These are phyloP conservation scores for Vickermania spadyakhi DNA, from an alignment of 208 protist genomes.

Conservation along the genomic window DNA sequence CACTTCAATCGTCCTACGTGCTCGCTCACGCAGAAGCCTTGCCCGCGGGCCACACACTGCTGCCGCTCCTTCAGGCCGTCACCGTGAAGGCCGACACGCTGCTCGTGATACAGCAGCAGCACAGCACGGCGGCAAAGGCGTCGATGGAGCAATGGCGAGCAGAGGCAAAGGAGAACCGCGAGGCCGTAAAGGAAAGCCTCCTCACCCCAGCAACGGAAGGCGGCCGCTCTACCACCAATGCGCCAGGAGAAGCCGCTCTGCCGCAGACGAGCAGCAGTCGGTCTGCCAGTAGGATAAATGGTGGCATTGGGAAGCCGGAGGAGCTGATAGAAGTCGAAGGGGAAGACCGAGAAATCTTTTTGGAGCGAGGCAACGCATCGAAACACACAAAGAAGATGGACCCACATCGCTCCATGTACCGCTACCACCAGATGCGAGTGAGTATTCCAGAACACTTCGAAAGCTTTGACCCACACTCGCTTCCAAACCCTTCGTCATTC, in stretches of 20 bases:
- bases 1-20: constrained; percentile 21
- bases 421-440: constrained; percentile 20
- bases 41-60: constrained; percentile 50
- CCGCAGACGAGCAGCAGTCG: too few relatives aligned
- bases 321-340: too few relatives aligned
- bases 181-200: too few relatives aligned
- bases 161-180: too few relatives aligned
- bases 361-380: too few relatives aligned
- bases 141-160: constrained; percentile 2
- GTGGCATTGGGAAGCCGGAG: too few relatives aligned
- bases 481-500: constrained; percentile 44
- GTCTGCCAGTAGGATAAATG: too few relatives aligned
- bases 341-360: too few relatives aligned
- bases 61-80: constrained; percentile 10
- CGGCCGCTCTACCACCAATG: too few relatives aligned
- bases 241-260: too few relatives aligned
- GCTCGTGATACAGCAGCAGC: constrained; percentile 7
- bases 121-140: constrained; percentile 10
- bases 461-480: constrained; percentile 36
- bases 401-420: not conserved
- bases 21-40: constrained; percentile 46
- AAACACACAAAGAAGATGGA: not conserved
- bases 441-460: constrained; percentile 16
- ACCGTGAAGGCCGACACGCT: constrained; percentile 22
- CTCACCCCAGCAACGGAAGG: not conserved